phyloP scores from a whole-genome alignment of 2,329 filamentous ascomycete genomes.

The Fusarium miscanthi region DNA sequence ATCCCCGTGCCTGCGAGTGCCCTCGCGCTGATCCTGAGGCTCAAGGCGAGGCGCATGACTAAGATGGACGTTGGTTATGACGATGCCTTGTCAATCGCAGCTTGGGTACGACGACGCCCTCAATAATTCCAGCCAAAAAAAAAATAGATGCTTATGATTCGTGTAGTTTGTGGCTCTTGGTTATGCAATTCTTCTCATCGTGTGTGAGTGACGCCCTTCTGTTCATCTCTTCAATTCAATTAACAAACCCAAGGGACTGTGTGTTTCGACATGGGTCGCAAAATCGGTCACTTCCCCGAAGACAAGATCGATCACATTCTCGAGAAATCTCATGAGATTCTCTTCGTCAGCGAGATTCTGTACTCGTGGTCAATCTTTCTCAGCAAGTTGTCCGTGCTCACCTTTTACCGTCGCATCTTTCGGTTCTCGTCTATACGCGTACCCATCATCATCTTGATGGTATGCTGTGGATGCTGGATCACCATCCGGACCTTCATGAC shows the following conservation, averaged over 20 bases:
- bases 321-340: slow-evolving; percentile 24
- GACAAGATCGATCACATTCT: slow-evolving; percentile 20
- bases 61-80: slow-evolving; percentile 36
- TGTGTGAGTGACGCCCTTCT: slow-evolving; percentile 16
- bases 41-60: slow-evolving; percentile 40
- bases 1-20: slow-evolving; percentile 33
- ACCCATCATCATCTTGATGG: slow-evolving; percentile 44
- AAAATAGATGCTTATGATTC: background rate
- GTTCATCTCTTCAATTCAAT: background rate
- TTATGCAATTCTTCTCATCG: slow-evolving; percentile 24
- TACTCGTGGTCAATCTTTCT: slow-evolving; percentile 46
- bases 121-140: background rate
- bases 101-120: slow-evolving; percentile 21
- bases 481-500: slow-evolving; percentile 40
- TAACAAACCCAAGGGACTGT: slow-evolving; percentile 19
- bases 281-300: slow-evolving; percentile 10
- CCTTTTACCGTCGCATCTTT: slow-evolving; percentile 48
- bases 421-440: slow-evolving; percentile 41
- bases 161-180: slow-evolving; percentile 26
- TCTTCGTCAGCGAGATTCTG: slow-evolving; percentile 27
- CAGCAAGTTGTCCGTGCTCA: slow-evolving; percentile 46
- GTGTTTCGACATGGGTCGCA: slow-evolving; percentile 25
- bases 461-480: slow-evolving; percentile 42
- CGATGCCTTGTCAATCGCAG: slow-evolving; percentile 30
- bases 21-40: slow-evolving; percentile 27